Percentiles rank a stretch among this genome's conserved stretches.
Evolutionary conservation across 441 rosid genomes (phyloP).

Genomic region (Viola pubescens): DNA sequence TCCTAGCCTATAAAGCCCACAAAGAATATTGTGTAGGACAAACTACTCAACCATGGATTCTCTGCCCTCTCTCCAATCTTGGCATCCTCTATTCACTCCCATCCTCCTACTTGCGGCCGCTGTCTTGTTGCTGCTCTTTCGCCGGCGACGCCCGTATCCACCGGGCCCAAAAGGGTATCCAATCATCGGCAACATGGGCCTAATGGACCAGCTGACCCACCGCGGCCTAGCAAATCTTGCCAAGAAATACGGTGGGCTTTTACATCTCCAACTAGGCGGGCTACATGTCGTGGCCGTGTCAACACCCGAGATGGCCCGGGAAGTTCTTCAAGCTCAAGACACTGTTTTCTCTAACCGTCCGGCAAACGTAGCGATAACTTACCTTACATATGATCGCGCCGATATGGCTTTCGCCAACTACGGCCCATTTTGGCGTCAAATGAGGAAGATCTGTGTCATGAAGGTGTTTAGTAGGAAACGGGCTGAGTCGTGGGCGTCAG

Average conservation of each 20-base stretch:
- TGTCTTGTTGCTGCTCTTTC: constrained; percentile 7
- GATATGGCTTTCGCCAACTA: constrained; percentile 89
- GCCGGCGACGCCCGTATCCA: constrained; percentile 41
- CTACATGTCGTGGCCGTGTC: constrained; percentile 62
- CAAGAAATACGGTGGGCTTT: constrained; percentile 57
- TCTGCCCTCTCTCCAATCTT: not conserved
- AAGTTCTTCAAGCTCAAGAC: constrained; percentile 71
- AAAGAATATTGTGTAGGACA: not conserved
- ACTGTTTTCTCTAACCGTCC: constrained; percentile 69
- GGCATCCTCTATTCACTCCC: constrained; percentile 14
- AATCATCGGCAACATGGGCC: constrained; percentile 62
- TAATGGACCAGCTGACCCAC: constrained; percentile 78
- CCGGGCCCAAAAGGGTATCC: constrained; percentile 80
- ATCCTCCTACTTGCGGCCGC: not conserved
- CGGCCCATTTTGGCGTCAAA: constrained; percentile 86
- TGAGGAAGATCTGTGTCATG: constrained; percentile 75
- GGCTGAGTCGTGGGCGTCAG: constrained; percentile 80
- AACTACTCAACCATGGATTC: constrained; percentile 10
- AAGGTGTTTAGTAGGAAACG: constrained; percentile 69
- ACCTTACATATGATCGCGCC: constrained; percentile 64
- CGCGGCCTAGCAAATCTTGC: constrained; percentile 62
- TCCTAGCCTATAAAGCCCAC: not conserved
- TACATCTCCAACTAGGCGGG: constrained; percentile 66
- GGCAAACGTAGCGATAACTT: constrained; percentile 59
- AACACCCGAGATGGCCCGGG: constrained; percentile 54